Evolutionary conservation across 2,329 filamentous ascomycete species (phyloP).

Genomic region (Venturia nashicola): DNA sequence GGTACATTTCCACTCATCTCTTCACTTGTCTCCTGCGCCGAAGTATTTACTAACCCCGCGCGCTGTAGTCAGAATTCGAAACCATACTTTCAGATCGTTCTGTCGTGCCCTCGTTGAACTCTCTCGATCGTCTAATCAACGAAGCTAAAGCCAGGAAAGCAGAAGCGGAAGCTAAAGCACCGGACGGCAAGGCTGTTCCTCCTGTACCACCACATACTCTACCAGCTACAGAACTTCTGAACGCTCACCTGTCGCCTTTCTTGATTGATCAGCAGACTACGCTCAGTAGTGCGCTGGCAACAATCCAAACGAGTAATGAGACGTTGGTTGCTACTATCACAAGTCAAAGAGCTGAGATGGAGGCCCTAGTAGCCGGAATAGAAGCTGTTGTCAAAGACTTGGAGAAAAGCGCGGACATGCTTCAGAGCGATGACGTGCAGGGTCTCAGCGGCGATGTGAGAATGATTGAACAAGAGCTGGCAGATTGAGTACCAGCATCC

Average conservation of each 20-base stretch:
- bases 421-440: slow-evolving; percentile 17
- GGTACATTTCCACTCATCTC: slow-evolving; percentile 16
- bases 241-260: slow-evolving; percentile 46
- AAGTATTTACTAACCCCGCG: not conserved
- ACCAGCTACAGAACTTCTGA: slow-evolving; percentile 42
- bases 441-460: slow-evolving; percentile 3
- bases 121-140: slow-evolving; percentile 45
- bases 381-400: slow-evolving; percentile 46
- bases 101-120: slow-evolving; percentile 46
- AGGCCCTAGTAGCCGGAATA: slow-evolving; percentile 39
- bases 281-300: slow-evolving; percentile 36
- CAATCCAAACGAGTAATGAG: slow-evolving; percentile 40
- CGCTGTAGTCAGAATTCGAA: slow-evolving; percentile 41
- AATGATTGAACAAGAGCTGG: slow-evolving; percentile 8
- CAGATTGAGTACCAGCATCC: not conserved
- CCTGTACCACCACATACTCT: slow-evolving; percentile 38
- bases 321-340: slow-evolving; percentile 38
- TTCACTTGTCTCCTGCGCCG: not conserved
- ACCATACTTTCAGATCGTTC: slow-evolving; percentile 43
- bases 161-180: slow-evolving; percentile 24
- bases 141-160: slow-evolving; percentile 44
- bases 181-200: slow-evolving; percentile 20
- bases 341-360: slow-evolving; percentile 45
- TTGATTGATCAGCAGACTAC: slow-evolving; percentile 37
- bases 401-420: slow-evolving; percentile 34